Percentiles rank a stretch among this genome's conserved stretches.
phyloP scores from a whole-genome alignment of 179 eudicot species.

The Nepenthes alata region DNA sequence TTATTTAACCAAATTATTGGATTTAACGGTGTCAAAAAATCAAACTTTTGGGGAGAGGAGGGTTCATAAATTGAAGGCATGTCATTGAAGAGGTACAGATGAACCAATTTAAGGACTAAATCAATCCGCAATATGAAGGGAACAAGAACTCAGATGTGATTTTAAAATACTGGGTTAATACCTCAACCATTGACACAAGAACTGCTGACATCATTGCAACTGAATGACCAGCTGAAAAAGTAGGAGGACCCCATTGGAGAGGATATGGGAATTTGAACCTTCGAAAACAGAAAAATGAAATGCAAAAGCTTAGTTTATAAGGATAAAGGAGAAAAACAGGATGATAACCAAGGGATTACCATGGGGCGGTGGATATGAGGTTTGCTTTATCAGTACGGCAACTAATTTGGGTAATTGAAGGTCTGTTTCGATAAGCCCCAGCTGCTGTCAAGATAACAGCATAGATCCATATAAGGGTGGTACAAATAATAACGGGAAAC shows the following conservation, averaged over 20 bases:
- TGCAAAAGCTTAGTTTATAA: neutral
- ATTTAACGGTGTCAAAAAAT: no score
- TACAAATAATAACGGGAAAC: constrained; percentile 68
- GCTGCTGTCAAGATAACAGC: constrained; percentile 71
- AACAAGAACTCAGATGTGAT: neutral
- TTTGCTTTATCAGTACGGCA: constrained; percentile 90
- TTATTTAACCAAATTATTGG: no score
- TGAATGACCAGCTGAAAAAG: constrained; percentile 82
- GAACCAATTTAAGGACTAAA: neutral
- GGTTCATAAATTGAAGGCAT: no score
- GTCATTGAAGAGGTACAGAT: neutral
- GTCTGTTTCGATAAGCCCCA: constrained; percentile 72
- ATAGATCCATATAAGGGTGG: constrained; percentile 66
- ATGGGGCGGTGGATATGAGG: constrained; percentile 83
- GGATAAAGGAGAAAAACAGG: neutral
- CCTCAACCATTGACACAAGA: constrained; percentile 95
- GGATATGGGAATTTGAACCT: constrained; percentile 99
- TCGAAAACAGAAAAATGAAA: constrained; percentile 3
- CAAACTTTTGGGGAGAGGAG: no score
- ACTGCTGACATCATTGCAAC: constrained; percentile 99
- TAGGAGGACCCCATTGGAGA: constrained; percentile 99
- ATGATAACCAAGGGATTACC: constrained; percentile 24
- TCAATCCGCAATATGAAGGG: neutral
- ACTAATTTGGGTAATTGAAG: constrained; percentile 48
- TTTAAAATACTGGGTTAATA: constrained; percentile 15